These are phyloP conservation scores for Lachnellula suecica DNA, from an alignment of 2,329 filamentous ascomycete species.

Conservation along the genomic window DNA sequence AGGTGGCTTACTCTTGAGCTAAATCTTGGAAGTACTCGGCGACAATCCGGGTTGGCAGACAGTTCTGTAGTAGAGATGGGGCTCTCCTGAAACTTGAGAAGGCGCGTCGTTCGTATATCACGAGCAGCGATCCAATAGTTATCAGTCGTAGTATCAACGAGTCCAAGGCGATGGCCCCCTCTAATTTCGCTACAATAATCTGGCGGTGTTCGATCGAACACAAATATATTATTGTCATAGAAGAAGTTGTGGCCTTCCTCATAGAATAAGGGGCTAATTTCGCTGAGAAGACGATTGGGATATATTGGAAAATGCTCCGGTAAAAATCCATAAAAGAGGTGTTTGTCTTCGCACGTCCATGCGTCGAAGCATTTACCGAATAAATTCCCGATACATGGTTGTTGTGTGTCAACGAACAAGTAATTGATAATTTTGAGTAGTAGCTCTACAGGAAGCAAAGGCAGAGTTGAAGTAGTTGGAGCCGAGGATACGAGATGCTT, in stretches of 20 bases:
- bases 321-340: not conserved
- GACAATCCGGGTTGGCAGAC: not conserved
- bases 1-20: slow-evolving; percentile 4
- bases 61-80: not conserved
- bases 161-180: no score
- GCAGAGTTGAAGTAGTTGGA: no score
- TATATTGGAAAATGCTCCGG: not conserved
- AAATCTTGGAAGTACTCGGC: not conserved
- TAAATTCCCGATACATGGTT: slow-evolving; percentile 1
- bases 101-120: no score
- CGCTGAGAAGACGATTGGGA: not conserved
- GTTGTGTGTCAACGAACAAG: no score
- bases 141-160: no score
- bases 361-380: slow-evolving; percentile 3
- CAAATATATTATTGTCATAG: slow-evolving; percentile 5
- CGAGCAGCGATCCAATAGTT: no score
- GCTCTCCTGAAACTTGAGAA: not conserved
- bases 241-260: slow-evolving; percentile 4
- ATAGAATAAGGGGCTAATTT: not conserved
- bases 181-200: no score
- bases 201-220: no score
- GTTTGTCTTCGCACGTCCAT: slow-evolving; percentile 7
- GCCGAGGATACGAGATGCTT: no score
- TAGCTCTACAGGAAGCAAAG: no score
- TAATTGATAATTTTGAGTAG: no score